These are phyloP conservation scores for Penicillium sp. DNA, from an alignment of 2,329 filamentous ascomycete genomes.

Conservation along the genomic window DNA sequence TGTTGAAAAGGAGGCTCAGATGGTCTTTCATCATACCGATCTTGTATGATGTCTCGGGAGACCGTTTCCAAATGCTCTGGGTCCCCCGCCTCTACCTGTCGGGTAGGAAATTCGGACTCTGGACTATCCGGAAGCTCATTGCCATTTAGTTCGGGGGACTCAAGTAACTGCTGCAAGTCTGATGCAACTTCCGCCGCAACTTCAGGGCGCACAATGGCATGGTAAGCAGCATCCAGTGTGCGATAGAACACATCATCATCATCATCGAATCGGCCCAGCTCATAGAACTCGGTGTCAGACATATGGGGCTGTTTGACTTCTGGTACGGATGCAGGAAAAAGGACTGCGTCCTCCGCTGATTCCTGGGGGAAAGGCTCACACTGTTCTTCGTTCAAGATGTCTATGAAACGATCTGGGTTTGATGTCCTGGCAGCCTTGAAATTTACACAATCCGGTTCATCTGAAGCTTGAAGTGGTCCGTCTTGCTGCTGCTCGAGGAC, in stretches of 20 bases:
- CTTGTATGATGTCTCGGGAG: neutral
- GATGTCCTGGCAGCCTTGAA: neutral
- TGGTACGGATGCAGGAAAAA: neutral
- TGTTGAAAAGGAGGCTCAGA: neutral
- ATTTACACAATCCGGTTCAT: too few species aligned
- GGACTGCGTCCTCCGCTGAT: neutral
- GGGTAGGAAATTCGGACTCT: too few species aligned
- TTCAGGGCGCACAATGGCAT: neutral
- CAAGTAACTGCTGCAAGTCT: neutral
- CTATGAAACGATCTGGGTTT: neutral
- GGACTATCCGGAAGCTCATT: neutral
- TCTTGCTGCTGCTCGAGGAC: neutral
- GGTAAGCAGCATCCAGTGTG: slow-evolving; percentile 6
- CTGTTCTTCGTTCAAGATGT: neutral
- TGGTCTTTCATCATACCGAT: neutral
- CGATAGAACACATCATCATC: slow-evolving; percentile 7
- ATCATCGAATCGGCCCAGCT: neutral
- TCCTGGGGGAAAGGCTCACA: neutral
- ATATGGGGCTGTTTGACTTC: neutral
- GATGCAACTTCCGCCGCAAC: neutral
- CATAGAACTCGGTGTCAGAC: neutral
- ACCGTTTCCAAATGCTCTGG: neutral
- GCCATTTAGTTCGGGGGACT: neutral
- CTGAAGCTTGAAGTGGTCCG: neutral
- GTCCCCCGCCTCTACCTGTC: neutral